Conservation (phyloP, 495 filamentous ascomycete genomes). For the Friedmanniomyces simplex region DNA sequence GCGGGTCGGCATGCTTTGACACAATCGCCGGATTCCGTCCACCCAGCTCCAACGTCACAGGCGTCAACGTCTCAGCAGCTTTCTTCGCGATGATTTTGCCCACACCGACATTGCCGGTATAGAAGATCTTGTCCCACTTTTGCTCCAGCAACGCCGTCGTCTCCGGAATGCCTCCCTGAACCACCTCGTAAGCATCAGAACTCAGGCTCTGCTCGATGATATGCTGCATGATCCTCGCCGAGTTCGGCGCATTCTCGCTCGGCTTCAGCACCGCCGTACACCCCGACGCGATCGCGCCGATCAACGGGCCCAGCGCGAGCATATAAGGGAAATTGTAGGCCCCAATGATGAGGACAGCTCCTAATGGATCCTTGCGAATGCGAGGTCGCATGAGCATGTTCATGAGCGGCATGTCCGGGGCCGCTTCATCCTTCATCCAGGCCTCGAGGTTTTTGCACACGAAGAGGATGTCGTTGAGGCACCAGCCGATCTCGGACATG, state of each 20-base stretch:
- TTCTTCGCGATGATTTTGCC: slow-evolving; percentile 85
- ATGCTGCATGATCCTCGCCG: slow-evolving; percentile 68
- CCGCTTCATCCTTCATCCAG: slow-evolving; percentile 72
- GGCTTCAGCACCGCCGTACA: slow-evolving; percentile 87
- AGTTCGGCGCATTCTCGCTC: slow-evolving; percentile 64
- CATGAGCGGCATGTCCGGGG: slow-evolving; percentile 55
- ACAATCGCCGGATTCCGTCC: slow-evolving; percentile 86
- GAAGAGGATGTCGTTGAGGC: slow-evolving; percentile 68
- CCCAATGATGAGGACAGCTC: slow-evolving; percentile 77
- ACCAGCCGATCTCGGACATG: slow-evolving; percentile 61
- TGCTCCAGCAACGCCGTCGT: slow-evolving; percentile 70
- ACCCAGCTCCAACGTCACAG: slow-evolving; percentile 79
- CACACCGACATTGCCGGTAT: slow-evolving; percentile 69
- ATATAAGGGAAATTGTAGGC: slow-evolving; percentile 89
- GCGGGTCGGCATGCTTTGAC: slow-evolving; percentile 66
- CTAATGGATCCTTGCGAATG: slow-evolving; percentile 83
- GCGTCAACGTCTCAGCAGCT: slow-evolving; percentile 83
- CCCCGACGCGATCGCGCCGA: slow-evolving; percentile 86
- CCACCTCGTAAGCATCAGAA: slow-evolving; percentile 59
- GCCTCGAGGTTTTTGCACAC: slow-evolving; percentile 62
- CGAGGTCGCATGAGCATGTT: slow-evolving; percentile 59
- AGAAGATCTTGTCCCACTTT: slow-evolving; percentile 97
- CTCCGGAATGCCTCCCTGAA: slow-evolving; percentile 74
- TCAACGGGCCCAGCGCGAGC: slow-evolving; percentile 62
- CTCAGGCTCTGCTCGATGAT: slow-evolving; percentile 66